phyloP scores from a whole-genome alignment of 2,329 filamentous ascomycete genomes.

The Coniella lustricola region DNA sequence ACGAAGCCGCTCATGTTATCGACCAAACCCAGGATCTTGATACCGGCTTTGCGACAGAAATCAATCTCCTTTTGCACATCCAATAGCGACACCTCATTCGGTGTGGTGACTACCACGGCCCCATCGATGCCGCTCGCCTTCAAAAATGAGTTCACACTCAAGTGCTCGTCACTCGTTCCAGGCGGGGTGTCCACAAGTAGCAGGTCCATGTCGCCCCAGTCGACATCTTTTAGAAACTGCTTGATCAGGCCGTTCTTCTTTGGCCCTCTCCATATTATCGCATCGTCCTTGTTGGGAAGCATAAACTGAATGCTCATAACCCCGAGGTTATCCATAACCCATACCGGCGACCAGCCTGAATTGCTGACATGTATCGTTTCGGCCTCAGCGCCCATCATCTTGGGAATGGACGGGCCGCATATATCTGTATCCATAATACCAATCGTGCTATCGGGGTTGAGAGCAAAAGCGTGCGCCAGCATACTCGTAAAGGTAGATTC shows the following conservation, averaged over 20 bases:
- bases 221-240: slow-evolving; percentile 94
- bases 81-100: slow-evolving; percentile 85
- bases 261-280: slow-evolving; percentile 92
- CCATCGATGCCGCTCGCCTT: slow-evolving; percentile 90
- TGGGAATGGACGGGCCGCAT: slow-evolving; percentile 90
- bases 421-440: slow-evolving; percentile 99
- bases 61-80: slow-evolving; percentile 97
- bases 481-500: slow-evolving; percentile 86
- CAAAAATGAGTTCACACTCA: slow-evolving; percentile 86
- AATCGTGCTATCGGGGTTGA: slow-evolving; percentile 69
- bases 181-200: slow-evolving; percentile 92
- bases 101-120: slow-evolving; percentile 87
- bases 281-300: slow-evolving; percentile 87
- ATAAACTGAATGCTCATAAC: slow-evolving; percentile 99
- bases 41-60: slow-evolving; percentile 92
- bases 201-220: slow-evolving; percentile 94
- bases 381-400: slow-evolving; percentile 95
- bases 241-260: slow-evolving; percentile 99
- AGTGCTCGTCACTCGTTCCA: slow-evolving; percentile 89
- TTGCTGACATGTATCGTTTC: slow-evolving; percentile 90
- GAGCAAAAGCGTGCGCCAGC: slow-evolving; percentile 81
- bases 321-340: slow-evolving; percentile 87
- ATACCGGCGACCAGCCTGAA: slow-evolving; percentile 89
- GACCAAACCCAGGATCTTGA: slow-evolving; percentile 78
- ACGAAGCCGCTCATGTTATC: slow-evolving; percentile 99